Percentiles rank a stretch among this genome's conserved stretches.
Evolutionary conservation across 352 stramenopile genomes (phyloP).

Genomic region (Globisporangium uncinulatum): DNA sequence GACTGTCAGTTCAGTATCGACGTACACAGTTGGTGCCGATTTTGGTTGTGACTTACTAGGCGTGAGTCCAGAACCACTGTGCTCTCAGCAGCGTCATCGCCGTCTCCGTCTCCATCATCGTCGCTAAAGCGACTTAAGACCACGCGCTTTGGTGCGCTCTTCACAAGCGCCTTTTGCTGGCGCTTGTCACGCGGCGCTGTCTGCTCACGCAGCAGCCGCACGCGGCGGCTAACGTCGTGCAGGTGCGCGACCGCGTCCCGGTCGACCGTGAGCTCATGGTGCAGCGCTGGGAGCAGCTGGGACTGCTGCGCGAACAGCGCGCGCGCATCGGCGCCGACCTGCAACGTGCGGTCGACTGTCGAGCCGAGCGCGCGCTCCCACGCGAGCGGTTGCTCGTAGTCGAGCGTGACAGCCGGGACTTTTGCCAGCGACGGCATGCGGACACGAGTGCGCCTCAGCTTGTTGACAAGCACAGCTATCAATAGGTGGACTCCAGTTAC

Average conservation of each 20-base stretch:
- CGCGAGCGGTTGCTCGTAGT: constrained; percentile 39
- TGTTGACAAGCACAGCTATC: neutral
- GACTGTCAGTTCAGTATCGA: neutral
- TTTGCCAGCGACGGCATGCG: neutral
- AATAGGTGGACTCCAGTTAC: neutral
- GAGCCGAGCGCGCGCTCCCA: constrained; percentile 52
- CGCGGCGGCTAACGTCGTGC: constrained; percentile 50
- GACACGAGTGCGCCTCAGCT: no score
- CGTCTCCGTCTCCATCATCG: constrained; percentile 22
- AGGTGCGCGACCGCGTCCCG: constrained; percentile 35
- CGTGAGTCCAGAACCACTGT: constrained; percentile 27
- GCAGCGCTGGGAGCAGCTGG: constrained; percentile 42
- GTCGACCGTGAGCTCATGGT: constrained; percentile 39
- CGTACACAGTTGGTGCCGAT: neutral
- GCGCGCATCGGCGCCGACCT: constrained; percentile 49
- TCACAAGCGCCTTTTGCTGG: constrained; percentile 16
- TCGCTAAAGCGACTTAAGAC: constrained; percentile 50
- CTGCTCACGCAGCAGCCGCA: constrained; percentile 48
- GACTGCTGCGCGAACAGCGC: constrained; percentile 49
- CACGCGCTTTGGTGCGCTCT: constrained; percentile 32
- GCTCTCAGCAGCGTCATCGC: constrained; percentile 21
- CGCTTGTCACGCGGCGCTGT: constrained; percentile 28
- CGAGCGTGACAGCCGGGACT: constrained; percentile 8
- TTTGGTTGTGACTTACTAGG: constrained; percentile 36
- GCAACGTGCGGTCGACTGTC: constrained; percentile 38